Conservation (phyloP, 495 filamentous ascomycete genomes). For the Penicillium chermesinum region DNA sequence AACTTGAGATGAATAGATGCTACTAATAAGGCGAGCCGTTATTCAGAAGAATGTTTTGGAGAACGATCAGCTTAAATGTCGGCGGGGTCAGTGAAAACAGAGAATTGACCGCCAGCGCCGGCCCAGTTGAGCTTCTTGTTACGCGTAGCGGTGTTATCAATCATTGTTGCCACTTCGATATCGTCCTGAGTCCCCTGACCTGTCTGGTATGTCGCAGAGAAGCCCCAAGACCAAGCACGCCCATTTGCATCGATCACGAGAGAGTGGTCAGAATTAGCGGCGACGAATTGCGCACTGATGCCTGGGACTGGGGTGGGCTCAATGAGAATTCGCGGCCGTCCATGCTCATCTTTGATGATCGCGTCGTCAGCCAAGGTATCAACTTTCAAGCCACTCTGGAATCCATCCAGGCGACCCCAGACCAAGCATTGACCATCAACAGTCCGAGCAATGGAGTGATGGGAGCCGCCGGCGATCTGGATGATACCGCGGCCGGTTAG, state of each 20-base stretch:
- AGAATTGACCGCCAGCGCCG: constrained; percentile 59
- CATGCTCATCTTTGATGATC: constrained; percentile 45
- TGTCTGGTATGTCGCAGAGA: constrained; percentile 59
- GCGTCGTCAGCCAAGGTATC: constrained; percentile 43
- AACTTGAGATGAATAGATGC: neutral
- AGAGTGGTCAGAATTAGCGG: constrained; percentile 53
- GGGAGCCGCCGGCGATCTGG: constrained; percentile 49
- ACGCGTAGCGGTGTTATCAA: constrained; percentile 56
- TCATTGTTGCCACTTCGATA: constrained; percentile 50
- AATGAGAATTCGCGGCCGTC: constrained; percentile 50
- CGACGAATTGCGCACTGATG: constrained; percentile 38
- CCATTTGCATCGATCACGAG: constrained; percentile 54
- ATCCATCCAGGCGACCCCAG: constrained; percentile 58
- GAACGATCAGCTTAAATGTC: no score
- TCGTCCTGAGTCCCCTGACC: constrained; percentile 56
- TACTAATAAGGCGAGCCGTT: no score
- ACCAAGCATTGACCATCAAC: constrained; percentile 49
- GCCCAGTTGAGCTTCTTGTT: constrained; percentile 53
- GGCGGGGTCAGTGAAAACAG: constrained; percentile 38
- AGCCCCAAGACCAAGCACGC: constrained; percentile 58
- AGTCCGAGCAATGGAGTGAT: constrained; percentile 55
- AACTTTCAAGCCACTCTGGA: constrained; percentile 52
- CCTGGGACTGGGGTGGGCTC: constrained; percentile 48
- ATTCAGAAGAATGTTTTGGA: neutral
- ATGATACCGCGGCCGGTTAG: constrained; percentile 45